Base-by-base conservation (phyloP, 495 filamentous ascomycete species). In the Xylaria sp. region DNA sequence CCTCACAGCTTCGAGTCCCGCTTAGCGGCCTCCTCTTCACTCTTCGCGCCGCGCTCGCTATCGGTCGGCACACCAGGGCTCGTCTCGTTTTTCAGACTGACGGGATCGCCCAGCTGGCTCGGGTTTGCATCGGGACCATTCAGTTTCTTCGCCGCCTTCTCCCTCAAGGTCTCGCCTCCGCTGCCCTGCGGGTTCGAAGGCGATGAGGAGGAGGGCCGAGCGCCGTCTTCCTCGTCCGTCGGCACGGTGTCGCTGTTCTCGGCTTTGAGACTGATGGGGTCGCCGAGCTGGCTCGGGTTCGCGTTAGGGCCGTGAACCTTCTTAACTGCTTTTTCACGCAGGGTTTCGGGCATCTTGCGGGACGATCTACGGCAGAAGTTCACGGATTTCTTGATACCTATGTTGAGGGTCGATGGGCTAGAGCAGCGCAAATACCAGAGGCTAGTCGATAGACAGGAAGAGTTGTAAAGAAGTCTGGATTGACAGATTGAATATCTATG, bases 251-350 rank as follows among this genome's bases (percentile, higher is more conserved):
- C 72, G 72, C 74, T 80, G 40, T 75, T 80, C 69, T 84, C 83
- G 31, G 81, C 79, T 52, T 85, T 84, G 35, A 85, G 61, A 44
- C 78, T 81, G 70, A 82, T 80, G 3, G 81, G 81, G 68, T 84
- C 83, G 57, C 81, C 83, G 0, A 84, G 77, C 59, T 80, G 79
- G 68, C 79, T 81, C 15, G 81, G 82, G 71, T 85, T 85, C 66
- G 80, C 81, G 44, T 76, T 48, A 1, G 75, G 76, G 63, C 80
- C 80, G 48, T 78, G 50, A 12, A 79, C 55, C 64, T 81, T 83
- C 53, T 81, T 77, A 50, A 75, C 77, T 17, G 81, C 79, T 55
- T 76, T 80, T 52, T 80, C 75, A 67, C 79, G 75, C 61, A 80
- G 68, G 0, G 77, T 80, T 50, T 79, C 76, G 9, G 74, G 76